These are phyloP conservation scores for Clonostachys solani DNA, from an alignment of 2,329 filamentous ascomycete genomes.

Conservation along the genomic window DNA sequence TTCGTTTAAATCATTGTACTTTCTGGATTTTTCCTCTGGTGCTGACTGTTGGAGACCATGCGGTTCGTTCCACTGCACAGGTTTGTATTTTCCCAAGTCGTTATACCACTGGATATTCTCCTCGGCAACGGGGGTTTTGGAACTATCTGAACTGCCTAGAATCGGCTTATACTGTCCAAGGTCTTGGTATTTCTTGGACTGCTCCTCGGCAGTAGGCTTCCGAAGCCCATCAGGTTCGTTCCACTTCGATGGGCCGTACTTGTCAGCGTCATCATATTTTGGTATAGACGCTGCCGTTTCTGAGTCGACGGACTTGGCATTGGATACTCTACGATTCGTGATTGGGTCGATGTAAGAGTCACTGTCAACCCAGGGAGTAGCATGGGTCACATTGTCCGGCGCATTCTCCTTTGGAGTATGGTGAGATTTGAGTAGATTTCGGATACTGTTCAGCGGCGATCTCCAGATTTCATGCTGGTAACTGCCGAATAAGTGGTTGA, in stretches of 20 bases:
- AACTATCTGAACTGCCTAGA: constrained; percentile 16
- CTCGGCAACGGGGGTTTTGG: constrained; percentile 13
- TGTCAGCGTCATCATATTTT: constrained; percentile 27
- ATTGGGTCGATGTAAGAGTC: constrained; percentile 47
- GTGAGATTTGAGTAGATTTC: constrained; percentile 20
- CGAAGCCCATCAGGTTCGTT: constrained; percentile 18
- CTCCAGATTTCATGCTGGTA: constrained; percentile 11
- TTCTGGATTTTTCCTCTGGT: constrained; percentile 23
- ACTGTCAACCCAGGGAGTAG: constrained; percentile 11
- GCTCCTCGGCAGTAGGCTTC: constrained; percentile 13
- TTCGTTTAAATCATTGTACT: constrained; percentile 24
- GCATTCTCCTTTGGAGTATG: constrained; percentile 9
- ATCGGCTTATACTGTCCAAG: constrained; percentile 19
- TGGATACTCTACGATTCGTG: constrained; percentile 47
- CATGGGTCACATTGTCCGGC: constrained; percentile 13
- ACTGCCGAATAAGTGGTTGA: constrained; percentile 36
- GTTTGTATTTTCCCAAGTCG: constrained; percentile 28
- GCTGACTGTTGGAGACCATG: constrained; percentile 10
- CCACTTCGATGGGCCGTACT: constrained; percentile 15
- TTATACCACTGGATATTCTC: constrained; percentile 20
- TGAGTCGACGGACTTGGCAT: constrained; percentile 9
- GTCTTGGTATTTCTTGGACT: constrained; percentile 24
- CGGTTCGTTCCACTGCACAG: constrained; percentile 21
- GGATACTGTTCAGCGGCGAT: constrained; percentile 23
- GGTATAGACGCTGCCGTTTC: not conserved